Evolutionary conservation across 345 rosid genomes (phyloP).

Genomic region (Aethionema arabicum): DNA sequence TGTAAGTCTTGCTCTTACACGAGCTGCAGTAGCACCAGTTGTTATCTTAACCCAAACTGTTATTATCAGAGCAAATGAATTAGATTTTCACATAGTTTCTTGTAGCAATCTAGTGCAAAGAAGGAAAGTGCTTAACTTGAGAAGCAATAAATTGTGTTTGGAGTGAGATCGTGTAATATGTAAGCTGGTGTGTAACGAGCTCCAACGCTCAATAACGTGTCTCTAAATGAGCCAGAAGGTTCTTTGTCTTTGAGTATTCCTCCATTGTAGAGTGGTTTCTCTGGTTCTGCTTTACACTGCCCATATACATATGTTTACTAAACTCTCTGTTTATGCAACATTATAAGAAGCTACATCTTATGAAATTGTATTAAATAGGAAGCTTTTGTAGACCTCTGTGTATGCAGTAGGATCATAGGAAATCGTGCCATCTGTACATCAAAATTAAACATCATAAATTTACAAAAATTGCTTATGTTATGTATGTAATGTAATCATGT

Average conservation of each 20-base stretch:
- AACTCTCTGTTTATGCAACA: neutral
- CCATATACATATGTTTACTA: neutral
- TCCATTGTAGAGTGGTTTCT: slow-evolving; percentile 66
- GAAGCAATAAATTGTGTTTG: slow-evolving; percentile 58
- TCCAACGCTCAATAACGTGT: neutral
- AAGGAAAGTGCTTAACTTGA: slow-evolving; percentile 52
- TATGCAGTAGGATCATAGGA: slow-evolving; percentile 71
- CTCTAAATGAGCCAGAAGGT: slow-evolving; percentile 4
- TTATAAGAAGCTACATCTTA: neutral
- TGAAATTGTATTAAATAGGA: neutral
- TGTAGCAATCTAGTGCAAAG: neutral
- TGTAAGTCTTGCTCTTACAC: slow-evolving; percentile 59
- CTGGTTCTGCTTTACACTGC: slow-evolving; percentile 70
- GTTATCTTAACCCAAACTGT: slow-evolving; percentile 59
- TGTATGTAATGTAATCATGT: neutral
- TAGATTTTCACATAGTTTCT: neutral
- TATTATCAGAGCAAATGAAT: neutral
- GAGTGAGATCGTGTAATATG: slow-evolving; percentile 50
- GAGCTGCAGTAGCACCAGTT: slow-evolving; percentile 47
- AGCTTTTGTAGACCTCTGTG: slow-evolving; percentile 50
- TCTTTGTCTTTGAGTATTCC: slow-evolving; percentile 54
- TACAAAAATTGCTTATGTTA: neutral
- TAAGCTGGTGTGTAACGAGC: slow-evolving; percentile 50
- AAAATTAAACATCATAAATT: slow-evolving; percentile 5
- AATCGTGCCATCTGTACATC: slow-evolving; percentile 48